Conservation (phyloP, 164 flowering plant species). For the Stephania yunnanensis region DNA sequence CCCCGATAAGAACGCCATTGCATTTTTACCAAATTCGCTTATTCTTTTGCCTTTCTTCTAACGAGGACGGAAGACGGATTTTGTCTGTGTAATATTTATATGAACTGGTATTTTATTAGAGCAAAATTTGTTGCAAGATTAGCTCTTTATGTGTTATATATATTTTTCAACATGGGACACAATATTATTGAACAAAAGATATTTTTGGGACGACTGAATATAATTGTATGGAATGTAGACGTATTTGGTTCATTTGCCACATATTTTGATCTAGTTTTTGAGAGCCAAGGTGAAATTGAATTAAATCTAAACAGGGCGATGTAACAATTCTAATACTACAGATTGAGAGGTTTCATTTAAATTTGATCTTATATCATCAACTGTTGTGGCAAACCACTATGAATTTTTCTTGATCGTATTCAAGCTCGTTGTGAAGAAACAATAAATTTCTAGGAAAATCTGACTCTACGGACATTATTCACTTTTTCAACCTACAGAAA, state of each 20-base stretch:
- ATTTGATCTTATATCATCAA: too few species aligned
- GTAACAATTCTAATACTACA: too few species aligned
- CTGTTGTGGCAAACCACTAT: too few species aligned
- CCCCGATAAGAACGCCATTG: background rate
- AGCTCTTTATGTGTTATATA: background rate
- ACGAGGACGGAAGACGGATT: constrained; percentile 19
- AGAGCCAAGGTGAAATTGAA: too few species aligned
- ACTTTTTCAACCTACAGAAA: too few species aligned
- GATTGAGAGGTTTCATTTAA: too few species aligned
- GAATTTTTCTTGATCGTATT: too few species aligned
- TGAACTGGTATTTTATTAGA: constrained; percentile 1
- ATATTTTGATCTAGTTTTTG: background rate
- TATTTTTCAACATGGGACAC: background rate
- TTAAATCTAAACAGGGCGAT: too few species aligned
- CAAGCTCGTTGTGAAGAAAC: too few species aligned
- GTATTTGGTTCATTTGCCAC: background rate
- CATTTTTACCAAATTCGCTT: constrained; percentile 8
- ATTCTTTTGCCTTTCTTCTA: constrained; percentile 25
- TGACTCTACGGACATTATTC: too few species aligned
- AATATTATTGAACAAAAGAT: background rate
- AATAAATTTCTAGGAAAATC: too few species aligned
- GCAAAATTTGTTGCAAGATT: constrained; percentile 2
- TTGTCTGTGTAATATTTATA: constrained; percentile 29
- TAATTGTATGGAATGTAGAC: background rate
- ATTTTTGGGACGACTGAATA: background rate